Evolutionary conservation across 2,329 filamentous ascomycete species (phyloP), one percentile per base, ranked within the genome.

Genomic region (Aspergillus glaucus): DNA sequence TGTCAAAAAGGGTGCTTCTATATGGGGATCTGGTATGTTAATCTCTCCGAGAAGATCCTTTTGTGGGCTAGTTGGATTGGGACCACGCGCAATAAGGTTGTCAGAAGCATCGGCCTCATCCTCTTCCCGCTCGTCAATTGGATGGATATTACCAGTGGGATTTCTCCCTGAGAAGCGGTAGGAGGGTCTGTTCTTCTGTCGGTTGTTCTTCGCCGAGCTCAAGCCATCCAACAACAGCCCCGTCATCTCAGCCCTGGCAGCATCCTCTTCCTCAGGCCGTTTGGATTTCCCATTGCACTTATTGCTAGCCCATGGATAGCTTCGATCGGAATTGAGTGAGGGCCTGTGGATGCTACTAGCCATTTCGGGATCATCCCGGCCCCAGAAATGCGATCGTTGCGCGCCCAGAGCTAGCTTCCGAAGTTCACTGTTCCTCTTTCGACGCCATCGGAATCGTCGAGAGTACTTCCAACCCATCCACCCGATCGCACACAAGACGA

Each of bases 121-220:
- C 53, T 84, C 81, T 50, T 84, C 81, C 10, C 76, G 67, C 59
- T 82, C 79, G 34, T 82, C 80, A 42, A 85, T 85, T 0, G 80
- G 79, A 59, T 83, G 81, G 22, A 85, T 85, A 21, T 73, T 69
- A 3, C 76, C 76, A 28, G 77, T 75, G 6, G 73, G 73, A 15
- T 75, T 72, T 49, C 69, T 75, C 28, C 71, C 67, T 3, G 69
- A 70, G 43, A 71, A 71, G 5, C 60, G 52, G 37, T 69, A 69
- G 28, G 65, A 60, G 14, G 66, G 61, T 45, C 68, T 68, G 41
- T 75, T 47, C 45, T 61, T 66, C 47, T 67, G 70, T 36, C 70
- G 65, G 30, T 66, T 61, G 6, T 67, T 65, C 50, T 66, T 65
- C 1, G 62, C 65, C 36, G 72, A 70, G 50, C 66, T 71, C 4